These are phyloP conservation scores for Saturnispora mendoncae DNA, from an alignment of 805 yeast species.

Conservation along the genomic window DNA sequence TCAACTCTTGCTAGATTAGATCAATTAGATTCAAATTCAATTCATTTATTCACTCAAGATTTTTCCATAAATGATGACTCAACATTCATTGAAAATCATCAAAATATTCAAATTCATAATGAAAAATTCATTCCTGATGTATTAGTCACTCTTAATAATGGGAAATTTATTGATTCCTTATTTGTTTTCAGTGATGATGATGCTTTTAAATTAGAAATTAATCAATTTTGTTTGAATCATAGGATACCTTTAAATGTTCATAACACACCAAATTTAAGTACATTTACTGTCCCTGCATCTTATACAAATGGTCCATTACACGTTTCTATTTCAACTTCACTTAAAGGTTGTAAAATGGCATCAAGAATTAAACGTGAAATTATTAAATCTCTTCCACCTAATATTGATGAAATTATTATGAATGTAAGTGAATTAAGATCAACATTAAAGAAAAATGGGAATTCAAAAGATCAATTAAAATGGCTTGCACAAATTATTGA, in stretches of 20 bases:
- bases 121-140: neutral
- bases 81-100: neutral
- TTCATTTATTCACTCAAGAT: neutral
- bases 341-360: slow-evolving; percentile 85
- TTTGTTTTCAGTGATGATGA: slow-evolving; percentile 5
- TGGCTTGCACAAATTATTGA: slow-evolving; percentile 90
- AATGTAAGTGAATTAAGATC: slow-evolving; percentile 61
- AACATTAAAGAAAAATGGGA: slow-evolving; percentile 30
- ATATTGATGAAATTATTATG: slow-evolving; percentile 59
- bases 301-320: slow-evolving; percentile 61
- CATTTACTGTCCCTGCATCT: slow-evolving; percentile 70
- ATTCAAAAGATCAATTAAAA: slow-evolving; percentile 49
- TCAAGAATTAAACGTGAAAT: slow-evolving; percentile 70
- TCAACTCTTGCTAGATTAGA: slow-evolving; percentile 3
- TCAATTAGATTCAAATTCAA: neutral
- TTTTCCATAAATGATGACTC: neutral
- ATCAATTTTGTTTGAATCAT: slow-evolving; percentile 41
- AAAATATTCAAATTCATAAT: neutral
- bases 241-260: slow-evolving; percentile 80
- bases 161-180: neutral
- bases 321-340: slow-evolving; percentile 75
- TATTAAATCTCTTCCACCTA: slow-evolving; percentile 52
- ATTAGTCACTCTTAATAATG: neutral
- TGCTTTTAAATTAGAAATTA: slow-evolving; percentile 27
- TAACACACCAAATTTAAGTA: slow-evolving; percentile 62